Base-by-base conservation (phyloP, 192 early-diverging fungal genomes). In the Cetraspora pellucida region DNA sequence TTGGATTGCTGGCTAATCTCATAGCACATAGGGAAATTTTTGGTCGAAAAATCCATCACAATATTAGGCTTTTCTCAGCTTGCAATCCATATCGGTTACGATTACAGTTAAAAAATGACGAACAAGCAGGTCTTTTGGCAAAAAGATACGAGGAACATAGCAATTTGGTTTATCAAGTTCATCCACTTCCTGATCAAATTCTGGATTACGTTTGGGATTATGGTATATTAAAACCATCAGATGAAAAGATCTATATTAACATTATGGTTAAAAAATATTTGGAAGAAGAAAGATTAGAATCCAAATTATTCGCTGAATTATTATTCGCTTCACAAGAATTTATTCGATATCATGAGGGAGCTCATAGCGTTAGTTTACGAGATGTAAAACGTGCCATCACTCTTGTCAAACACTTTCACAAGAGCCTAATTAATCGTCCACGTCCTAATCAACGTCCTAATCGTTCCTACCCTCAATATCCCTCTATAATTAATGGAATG, bases 11-110 rank as follows among this genome's bases (percentile, higher is more conserved):
- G 37, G 37, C 37, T 37, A 37, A 37, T 37, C 37, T 37, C 1
- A 37, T 37, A 37, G 37, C 37, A 1, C 37, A 37, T 37, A 37
- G 37, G 37, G 37, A 37, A 37, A 2, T 37, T 1, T 37, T 37
- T 37, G 37, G 37, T 37, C 28, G 23, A 19, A 9, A 14, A 50
- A 75, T 75, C 13, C 74, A 75, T 75, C 25, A 10, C 9, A 75
- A 75, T 52, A 75, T 75, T 47, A 23, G 74, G 19, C 28, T 75
- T 2, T 47, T 75, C 54, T 59, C 74, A 8, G 74, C 74, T 14
- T 75, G 74, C 43, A 75, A 75, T 75, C 74, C 74, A 60, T 75
- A 75, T 65, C 74, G 74, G n/a, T 21, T 60, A 10, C 50, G 74
- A 10, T 21, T 60, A 10, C 50, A 60, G 2, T 37, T 25, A 75